phyloP scores from a whole-genome alignment of 306 rosid genomes.

The Vigna angularis region DNA sequence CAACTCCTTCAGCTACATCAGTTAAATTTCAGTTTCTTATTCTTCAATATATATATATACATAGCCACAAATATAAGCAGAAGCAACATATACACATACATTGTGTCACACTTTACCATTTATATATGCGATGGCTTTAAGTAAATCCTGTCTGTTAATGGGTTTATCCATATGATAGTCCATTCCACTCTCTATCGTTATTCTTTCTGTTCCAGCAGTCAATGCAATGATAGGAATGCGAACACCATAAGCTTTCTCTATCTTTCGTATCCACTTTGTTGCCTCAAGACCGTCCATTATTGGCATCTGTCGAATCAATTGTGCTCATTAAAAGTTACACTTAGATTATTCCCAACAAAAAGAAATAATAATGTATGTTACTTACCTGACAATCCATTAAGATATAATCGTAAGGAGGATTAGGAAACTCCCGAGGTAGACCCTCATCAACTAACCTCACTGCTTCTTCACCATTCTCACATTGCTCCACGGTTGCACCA shows the following conservation, averaged over 20 bases:
- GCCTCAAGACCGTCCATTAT: constrained; percentile 73
- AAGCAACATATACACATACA: neutral
- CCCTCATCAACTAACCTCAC: constrained; percentile 50
- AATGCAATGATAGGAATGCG: constrained; percentile 78
- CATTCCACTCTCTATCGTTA: constrained; percentile 61
- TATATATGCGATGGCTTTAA: constrained; percentile 54
- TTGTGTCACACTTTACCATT: constrained; percentile 38
- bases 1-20: no score
- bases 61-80: neutral
- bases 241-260: constrained; percentile 53
- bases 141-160: constrained; percentile 46
- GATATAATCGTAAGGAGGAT: constrained; percentile 70
- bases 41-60: neutral
- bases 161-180: constrained; percentile 72
- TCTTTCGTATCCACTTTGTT: constrained; percentile 60
- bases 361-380: neutral
- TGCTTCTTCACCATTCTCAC: constrained; percentile 71
- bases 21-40: neutral
- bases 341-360: neutral
- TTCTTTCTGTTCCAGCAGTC: constrained; percentile 58
- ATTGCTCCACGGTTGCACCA: constrained; percentile 63
- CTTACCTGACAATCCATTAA: constrained; percentile 86
- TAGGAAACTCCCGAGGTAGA: constrained; percentile 34
- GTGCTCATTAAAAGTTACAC: neutral
- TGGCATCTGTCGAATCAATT: constrained; percentile 63